Base-by-base conservation (phyloP, 257 asterid species). In the Solanum etuberosum region DNA sequence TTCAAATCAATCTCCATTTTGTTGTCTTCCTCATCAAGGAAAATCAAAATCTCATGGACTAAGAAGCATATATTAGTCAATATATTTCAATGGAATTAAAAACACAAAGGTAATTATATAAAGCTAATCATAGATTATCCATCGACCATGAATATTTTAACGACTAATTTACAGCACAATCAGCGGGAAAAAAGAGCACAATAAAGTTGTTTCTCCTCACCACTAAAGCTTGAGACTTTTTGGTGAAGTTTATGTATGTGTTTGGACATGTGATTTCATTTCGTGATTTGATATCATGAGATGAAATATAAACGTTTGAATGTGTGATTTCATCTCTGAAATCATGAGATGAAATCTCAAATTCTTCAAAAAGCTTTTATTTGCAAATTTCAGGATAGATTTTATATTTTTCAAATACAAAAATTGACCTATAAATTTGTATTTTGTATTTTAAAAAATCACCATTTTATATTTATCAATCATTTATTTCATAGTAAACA, bases 11-110 rank as follows among this genome's bases (percentile, higher is more conserved):
- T 37, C 61, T 65, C 78, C 92, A 90, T 90, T 86, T 32, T 91
- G 65, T 54, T 83, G 86, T 91, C 97, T 92, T 94, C 86, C 37
- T 83, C 67, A 87, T 91, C 90, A 94, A 92, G 95, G 91, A 51
- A 92, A 88, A 82, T 46, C 34, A 86, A 59, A 29, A 77, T 76
- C 48, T 37, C 25, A 48, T 59, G 20, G 27, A 57, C 67, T 74
- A 59, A 61, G 38, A 72, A 84, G 78, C 70, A 65, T 35, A 9
- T 2, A 6, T 10, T 32, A 51, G 70, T 68, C 87, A 85, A 37
- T 7, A 48, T 61, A 81, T 2, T 18, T 80, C 25, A 48, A 9
- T 18, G 29, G 63, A 80, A 29, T 29, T 25, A 78, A 78, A 9
- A 43, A 59, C 15, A 25, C 59, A 40, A 25, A 77, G 27, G 34